These are phyloP conservation scores for Plenodomus biglobosus DNA, from an alignment of 2,329 filamentous ascomycete genomes.

Conservation along the genomic window DNA sequence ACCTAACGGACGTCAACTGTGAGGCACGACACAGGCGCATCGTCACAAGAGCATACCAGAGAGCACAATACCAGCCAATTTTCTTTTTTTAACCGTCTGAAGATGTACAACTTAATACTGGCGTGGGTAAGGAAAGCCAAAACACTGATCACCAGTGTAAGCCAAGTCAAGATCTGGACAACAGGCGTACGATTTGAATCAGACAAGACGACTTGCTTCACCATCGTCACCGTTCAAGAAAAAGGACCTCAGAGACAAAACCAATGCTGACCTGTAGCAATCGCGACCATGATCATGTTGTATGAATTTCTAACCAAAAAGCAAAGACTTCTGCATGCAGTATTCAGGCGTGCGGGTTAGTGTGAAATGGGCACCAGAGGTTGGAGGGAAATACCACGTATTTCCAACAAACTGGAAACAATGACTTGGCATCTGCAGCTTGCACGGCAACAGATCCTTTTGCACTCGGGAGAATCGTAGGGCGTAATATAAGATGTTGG, in stretches of 20 bases:
- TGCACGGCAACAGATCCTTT: neutral
- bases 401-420: neutral
- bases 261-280: neutral
- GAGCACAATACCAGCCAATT: slow-evolving; percentile 16
- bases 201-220: slow-evolving; percentile 18
- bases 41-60: slow-evolving; percentile 10
- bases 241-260: slow-evolving; percentile 1
- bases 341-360: neutral
- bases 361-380: neutral
- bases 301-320: slow-evolving; percentile 1
- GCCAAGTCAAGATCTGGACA: slow-evolving; percentile 29
- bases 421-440: neutral
- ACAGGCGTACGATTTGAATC: slow-evolving; percentile 25
- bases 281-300: slow-evolving; percentile 4
- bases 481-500: neutral
- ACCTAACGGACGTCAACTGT: slow-evolving; percentile 7
- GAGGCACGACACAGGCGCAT: neutral
- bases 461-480: neutral
- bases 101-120: slow-evolving; percentile 23
- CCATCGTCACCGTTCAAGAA: slow-evolving; percentile 4
- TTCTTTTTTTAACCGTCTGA: slow-evolving; percentile 15
- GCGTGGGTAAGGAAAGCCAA: slow-evolving; percentile 25
- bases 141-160: slow-evolving; percentile 19
- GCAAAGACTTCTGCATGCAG: neutral
- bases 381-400: neutral